Percentiles rank a stretch among this genome's conserved stretches.
These are phyloP conservation scores for Coniferiporia weirii DNA, from an alignment of 1,284 basidiomycete species.

Conservation along the genomic window DNA sequence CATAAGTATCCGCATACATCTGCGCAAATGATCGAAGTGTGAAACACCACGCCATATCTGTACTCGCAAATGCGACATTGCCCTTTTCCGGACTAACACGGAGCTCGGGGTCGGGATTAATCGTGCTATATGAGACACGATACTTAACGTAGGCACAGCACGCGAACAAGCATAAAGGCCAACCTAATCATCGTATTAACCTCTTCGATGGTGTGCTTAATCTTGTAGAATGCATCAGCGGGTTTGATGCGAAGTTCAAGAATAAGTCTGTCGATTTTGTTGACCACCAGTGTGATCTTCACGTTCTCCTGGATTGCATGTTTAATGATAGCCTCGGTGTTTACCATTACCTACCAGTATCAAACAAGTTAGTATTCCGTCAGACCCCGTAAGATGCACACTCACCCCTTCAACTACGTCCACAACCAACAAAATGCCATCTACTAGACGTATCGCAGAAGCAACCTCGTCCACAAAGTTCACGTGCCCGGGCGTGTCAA, in stretches of 20 bases:
- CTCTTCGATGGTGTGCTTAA: conserved; percentile 98
- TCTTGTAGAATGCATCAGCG: conserved; percentile 96
- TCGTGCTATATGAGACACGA: conserved; percentile 47
- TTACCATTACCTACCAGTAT: conserved; percentile 72
- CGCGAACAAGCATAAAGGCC: conserved; percentile 21
- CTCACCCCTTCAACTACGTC: conserved; percentile 93
- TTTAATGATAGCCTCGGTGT: conserved; percentile 80
- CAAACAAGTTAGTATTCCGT: conserved; percentile 11
- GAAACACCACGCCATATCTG: conserved; percentile 98
- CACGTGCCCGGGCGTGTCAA: conserved; percentile 97
- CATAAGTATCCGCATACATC: conserved; percentile 93
- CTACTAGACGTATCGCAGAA: conserved; percentile 80
- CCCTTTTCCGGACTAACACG: conserved; percentile 91
- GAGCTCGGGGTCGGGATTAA: conserved; percentile 83
- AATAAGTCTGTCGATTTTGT: conserved; percentile 97
- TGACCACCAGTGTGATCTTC: conserved; percentile 91
- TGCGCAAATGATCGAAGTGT: conserved; percentile 92
- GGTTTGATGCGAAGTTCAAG: conserved; percentile 96
- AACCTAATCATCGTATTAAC: conserved; percentile 94
- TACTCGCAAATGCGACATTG: conserved; percentile 96
- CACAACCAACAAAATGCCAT: conserved; percentile 92
- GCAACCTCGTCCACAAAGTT: conserved; percentile 98
- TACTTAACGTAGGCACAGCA: not conserved
- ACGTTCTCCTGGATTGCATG: conserved; percentile 86
- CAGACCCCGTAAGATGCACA: conserved; percentile 13